A percentile compares a stretch with the other conserved stretches of the same genome.
Conservation (phyloP, 2,329 filamentous ascomycete genomes). For the Orbilia quercus region DNA sequence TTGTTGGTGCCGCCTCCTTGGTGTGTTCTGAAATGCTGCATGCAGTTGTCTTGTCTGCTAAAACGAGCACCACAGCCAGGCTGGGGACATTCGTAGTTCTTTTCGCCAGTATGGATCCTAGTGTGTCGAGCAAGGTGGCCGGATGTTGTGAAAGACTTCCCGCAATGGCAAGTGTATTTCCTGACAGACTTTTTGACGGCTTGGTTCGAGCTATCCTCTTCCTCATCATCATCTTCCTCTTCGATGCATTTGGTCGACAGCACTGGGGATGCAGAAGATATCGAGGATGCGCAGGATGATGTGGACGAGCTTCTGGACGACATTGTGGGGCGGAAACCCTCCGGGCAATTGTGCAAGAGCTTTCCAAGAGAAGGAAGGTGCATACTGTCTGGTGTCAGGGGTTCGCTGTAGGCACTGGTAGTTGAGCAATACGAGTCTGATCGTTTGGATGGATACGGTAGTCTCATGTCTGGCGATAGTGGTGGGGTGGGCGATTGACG, state of each 20-base stretch:
- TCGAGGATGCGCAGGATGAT: conserved; percentile 55
- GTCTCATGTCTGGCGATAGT: conserved; percentile 58
- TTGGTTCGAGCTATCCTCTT: conserved; percentile 11
- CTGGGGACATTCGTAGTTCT: conserved; percentile 64
- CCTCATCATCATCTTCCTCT: conserved; percentile 48
- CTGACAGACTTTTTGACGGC: conserved; percentile 47
- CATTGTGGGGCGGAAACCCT: conserved; percentile 56
- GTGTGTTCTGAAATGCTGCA: conserved; percentile 60
- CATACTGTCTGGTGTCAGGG: conserved; percentile 58
- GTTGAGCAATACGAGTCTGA: conserved; percentile 59
- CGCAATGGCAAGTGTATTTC: conserved; percentile 73
- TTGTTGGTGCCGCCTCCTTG: conserved; percentile 59
- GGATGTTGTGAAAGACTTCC: conserved; percentile 84
- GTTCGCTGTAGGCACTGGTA: conserved; percentile 57
- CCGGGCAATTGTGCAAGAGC: conserved; percentile 57
- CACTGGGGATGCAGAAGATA: conserved; percentile 54
- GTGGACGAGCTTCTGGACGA: conserved; percentile 54
- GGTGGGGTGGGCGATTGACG: conserved; percentile 59
- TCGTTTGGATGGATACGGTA: conserved; percentile 58
- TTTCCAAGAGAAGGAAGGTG: conserved; percentile 59
- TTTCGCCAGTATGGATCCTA: conserved; percentile 85
- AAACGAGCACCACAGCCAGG: conserved; percentile 59
- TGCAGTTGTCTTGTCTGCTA: conserved; percentile 61
- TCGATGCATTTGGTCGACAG: conserved; percentile 51
- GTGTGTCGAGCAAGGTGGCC: conserved; percentile 86